phyloP scores from a whole-genome alignment of 768 basidiomycete genomes.

The Suillus luteus region DNA sequence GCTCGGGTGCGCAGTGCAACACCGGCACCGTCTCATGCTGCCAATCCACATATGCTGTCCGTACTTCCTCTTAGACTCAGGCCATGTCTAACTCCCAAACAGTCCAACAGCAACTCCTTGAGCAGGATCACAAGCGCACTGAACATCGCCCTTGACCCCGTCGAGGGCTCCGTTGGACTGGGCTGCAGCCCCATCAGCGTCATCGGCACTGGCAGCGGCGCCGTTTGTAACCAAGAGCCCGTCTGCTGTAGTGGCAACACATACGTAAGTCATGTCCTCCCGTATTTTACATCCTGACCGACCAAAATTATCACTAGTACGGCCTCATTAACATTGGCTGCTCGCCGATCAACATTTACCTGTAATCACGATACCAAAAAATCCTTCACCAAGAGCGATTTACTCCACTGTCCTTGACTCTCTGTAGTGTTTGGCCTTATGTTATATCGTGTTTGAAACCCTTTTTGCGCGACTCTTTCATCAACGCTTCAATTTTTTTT shows the following conservation, averaged over 20 bases:
- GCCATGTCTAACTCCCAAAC: background rate
- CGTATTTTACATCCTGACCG: background rate
- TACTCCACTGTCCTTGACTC: background rate
- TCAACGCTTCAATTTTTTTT: background rate
- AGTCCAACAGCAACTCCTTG: background rate
- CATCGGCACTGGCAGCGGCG: slow-evolving; percentile 11
- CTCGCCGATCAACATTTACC: slow-evolving; percentile 3
- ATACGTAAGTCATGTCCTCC: slow-evolving; percentile 8
- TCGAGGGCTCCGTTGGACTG: slow-evolving; percentile 1
- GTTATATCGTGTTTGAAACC: background rate
- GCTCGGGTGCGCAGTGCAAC: slow-evolving; percentile 25
- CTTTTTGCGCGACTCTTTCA: background rate
- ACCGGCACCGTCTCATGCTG: slow-evolving; percentile 35
- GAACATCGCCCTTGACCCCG: background rate
- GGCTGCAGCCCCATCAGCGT: slow-evolving; percentile 11
- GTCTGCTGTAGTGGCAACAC: slow-evolving; percentile 13
- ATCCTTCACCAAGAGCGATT: background rate
- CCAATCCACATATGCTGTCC: slow-evolving; percentile 26
- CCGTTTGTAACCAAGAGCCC: slow-evolving; percentile 10
- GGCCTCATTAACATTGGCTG: slow-evolving; percentile 8
- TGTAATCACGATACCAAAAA: background rate
- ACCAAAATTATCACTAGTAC: background rate
- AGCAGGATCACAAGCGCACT: background rate
- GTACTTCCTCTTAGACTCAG: background rate
- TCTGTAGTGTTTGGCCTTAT: background rate